phyloP scores from a whole-genome alignment of 768 basidiomycete genomes.

The Dentipellis fragilis region DNA sequence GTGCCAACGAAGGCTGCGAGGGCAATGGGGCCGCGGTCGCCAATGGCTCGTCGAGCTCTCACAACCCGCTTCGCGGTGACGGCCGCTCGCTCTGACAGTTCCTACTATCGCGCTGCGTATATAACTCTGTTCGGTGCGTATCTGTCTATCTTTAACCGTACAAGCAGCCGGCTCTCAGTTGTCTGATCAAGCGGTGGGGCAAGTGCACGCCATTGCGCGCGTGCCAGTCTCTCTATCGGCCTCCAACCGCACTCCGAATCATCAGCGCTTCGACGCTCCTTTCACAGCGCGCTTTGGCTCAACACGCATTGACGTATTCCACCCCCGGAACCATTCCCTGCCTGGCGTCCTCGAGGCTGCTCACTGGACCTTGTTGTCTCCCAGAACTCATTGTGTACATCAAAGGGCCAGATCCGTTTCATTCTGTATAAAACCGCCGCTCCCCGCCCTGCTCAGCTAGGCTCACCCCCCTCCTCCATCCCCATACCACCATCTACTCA shows the following conservation, averaged over 20 bases:
- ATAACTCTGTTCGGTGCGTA: background rate
- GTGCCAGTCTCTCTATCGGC: slow-evolving; percentile 1
- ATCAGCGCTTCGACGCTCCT: slow-evolving; percentile 3
- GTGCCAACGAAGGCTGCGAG: too few species aligned
- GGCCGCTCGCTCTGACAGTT: too few species aligned
- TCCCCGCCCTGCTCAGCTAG: background rate
- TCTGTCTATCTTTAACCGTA: background rate
- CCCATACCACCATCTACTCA: background rate
- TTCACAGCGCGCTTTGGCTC: slow-evolving; percentile 5
- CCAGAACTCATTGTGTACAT: background rate
- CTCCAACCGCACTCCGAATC: slow-evolving; percentile 2
- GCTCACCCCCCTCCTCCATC: background rate
- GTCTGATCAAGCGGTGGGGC: background rate
- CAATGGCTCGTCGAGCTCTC: too few species aligned
- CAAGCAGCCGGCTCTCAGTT: background rate
- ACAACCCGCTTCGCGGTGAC: too few species aligned
- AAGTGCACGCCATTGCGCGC: background rate
- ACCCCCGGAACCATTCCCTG: slow-evolving; percentile 5
- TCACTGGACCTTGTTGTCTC: slow-evolving; percentile 7
- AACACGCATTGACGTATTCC: slow-evolving; percentile 7
- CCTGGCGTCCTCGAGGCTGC: slow-evolving; percentile 10
- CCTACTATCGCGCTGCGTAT: background rate
- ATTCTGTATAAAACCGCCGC: slow-evolving; percentile 7
- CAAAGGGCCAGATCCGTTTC: background rate
- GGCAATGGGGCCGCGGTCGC: too few species aligned